phyloP scores from a whole-genome alignment of 2,329 filamentous ascomycete genomes.

The Ophiostoma tasmaniense region DNA sequence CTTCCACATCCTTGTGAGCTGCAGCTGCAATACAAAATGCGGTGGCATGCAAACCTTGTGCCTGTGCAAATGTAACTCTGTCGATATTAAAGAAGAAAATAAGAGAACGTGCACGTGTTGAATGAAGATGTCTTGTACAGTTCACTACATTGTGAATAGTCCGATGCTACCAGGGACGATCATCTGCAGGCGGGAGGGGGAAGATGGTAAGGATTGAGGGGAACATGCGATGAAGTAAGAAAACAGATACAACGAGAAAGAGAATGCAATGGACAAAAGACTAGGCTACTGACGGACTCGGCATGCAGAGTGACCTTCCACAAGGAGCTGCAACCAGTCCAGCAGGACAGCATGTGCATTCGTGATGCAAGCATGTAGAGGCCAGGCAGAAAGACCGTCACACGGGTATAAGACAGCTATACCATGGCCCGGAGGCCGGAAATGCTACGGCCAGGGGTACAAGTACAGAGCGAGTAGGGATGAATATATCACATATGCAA shows the following conservation, averaged over 20 bases:
- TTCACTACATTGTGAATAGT: not conserved
- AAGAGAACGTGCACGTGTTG: not conserved
- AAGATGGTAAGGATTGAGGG: not conserved
- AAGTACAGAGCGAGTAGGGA: not conserved
- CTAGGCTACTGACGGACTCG: not conserved
- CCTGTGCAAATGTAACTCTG: not conserved
- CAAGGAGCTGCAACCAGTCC: slow-evolving; percentile 9
- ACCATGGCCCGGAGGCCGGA: not conserved
- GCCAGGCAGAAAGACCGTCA: not conserved
- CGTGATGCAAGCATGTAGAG: not conserved
- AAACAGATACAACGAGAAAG: not conserved
- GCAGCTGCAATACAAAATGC: not conserved
- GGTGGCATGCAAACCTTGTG: not conserved
- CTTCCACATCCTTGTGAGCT: not conserved
- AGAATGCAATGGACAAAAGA: not conserved
- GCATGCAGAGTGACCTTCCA: slow-evolving; percentile 10
- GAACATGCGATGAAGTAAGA: not conserved
- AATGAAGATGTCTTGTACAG: not conserved
- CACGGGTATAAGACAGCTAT: not conserved
- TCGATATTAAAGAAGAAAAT: not conserved
- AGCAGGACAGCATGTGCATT: not conserved
- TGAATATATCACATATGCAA: not conserved
- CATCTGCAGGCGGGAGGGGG: not conserved
- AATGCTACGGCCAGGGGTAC: not conserved
- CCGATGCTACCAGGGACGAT: not conserved